Evolutionary conservation across 768 basidiomycete species (phyloP).

Genomic region (Exidia glandulosa): DNA sequence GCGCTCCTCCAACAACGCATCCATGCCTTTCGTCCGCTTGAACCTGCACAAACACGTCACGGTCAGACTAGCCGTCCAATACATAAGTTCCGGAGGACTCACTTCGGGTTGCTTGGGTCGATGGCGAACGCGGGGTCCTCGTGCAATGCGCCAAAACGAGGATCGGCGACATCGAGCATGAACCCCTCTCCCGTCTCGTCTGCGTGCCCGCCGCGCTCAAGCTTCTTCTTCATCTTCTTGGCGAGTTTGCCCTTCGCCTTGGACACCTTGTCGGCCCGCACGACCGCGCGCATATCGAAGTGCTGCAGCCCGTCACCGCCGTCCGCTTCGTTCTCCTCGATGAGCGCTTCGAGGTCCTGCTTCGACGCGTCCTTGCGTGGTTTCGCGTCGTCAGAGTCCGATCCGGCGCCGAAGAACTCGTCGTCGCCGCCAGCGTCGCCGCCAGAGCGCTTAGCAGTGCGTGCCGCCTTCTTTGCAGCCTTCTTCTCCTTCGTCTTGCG

Average conservation of each 20-base stretch:
- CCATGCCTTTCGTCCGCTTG: conserved; percentile 89
- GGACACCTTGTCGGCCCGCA: conserved; percentile 70
- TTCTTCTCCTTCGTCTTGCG: conserved; percentile 84
- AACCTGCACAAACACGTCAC: conserved; percentile 41
- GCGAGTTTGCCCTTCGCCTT: conserved; percentile 29
- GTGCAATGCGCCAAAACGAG: conserved; percentile 77
- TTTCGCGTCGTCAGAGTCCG: conserved; percentile 17
- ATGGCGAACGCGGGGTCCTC: conserved; percentile 90
- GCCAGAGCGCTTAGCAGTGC: conserved; percentile 22
- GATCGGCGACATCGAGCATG: conserved; percentile 71
- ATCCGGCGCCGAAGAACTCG: conserved; percentile 61
- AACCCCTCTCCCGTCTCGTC: conserved; percentile 68
- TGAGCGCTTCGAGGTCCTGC: conserved; percentile 56
- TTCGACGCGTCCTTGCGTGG: conserved; percentile 31
- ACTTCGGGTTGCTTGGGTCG: conserved; percentile 94
- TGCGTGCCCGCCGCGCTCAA: conserved; percentile 31
- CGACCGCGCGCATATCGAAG: conserved; percentile 82
- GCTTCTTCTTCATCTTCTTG: conserved; percentile 28
- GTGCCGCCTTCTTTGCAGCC: conserved; percentile 65
- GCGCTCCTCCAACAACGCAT: conserved; percentile 74
- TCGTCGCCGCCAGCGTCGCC: conserved; percentile 22
- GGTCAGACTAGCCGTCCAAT: too few species aligned
- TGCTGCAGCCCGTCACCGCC: conserved; percentile 54
- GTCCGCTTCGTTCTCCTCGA: conserved; percentile 41
- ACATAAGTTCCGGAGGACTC: too few species aligned